Evolutionary conservation across 345 rosid genomes (phyloP).

Genomic region (Odontarrhena argentea): DNA sequence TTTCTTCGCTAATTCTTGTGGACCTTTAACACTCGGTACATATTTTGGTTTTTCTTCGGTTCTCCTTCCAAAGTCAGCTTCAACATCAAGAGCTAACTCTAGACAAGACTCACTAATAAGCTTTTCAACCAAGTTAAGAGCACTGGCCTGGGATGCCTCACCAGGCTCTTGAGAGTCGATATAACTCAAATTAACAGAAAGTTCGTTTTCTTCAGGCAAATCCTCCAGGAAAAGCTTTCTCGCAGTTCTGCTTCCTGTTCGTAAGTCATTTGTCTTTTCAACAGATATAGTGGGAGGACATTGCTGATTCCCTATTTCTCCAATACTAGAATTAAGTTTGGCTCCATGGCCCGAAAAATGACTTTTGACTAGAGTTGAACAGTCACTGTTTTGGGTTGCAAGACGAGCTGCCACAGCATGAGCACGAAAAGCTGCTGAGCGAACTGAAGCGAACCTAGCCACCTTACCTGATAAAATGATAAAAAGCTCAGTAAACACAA

Average conservation of each 20-base stretch:
- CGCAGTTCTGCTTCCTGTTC: slow-evolving; percentile 44
- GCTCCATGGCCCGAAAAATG: slow-evolving; percentile 46
- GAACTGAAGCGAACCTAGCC: slow-evolving; percentile 68
- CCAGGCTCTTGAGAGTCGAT: slow-evolving; percentile 88
- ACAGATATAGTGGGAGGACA: slow-evolving; percentile 33
- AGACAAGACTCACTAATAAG: slow-evolving; percentile 56
- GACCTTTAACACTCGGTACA: slow-evolving; percentile 55
- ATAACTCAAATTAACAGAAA: slow-evolving; percentile 58
- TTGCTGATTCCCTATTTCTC: slow-evolving; percentile 41
- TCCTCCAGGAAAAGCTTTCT: slow-evolving; percentile 66
- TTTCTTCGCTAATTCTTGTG: slow-evolving; percentile 69
- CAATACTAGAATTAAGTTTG: slow-evolving; percentile 31
- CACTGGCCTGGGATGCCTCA: slow-evolving; percentile 70
- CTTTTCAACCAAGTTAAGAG: slow-evolving; percentile 72
- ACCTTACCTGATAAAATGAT: slow-evolving; percentile 25
- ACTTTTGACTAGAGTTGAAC: slow-evolving; percentile 34
- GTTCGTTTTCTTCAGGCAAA: slow-evolving; percentile 35
- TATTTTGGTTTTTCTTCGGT: slow-evolving; percentile 42
- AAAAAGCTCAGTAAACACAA: background rate
- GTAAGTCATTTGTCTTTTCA: slow-evolving; percentile 40
- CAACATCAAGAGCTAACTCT: slow-evolving; percentile 51
- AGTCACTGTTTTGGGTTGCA: slow-evolving; percentile 31
- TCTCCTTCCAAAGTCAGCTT: slow-evolving; percentile 47
- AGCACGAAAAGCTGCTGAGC: slow-evolving; percentile 69
- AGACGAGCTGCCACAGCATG: slow-evolving; percentile 61